phyloP scores from a whole-genome alignment of 2,329 filamentous ascomycete species.

The Aspergillus novofumigatus region DNA sequence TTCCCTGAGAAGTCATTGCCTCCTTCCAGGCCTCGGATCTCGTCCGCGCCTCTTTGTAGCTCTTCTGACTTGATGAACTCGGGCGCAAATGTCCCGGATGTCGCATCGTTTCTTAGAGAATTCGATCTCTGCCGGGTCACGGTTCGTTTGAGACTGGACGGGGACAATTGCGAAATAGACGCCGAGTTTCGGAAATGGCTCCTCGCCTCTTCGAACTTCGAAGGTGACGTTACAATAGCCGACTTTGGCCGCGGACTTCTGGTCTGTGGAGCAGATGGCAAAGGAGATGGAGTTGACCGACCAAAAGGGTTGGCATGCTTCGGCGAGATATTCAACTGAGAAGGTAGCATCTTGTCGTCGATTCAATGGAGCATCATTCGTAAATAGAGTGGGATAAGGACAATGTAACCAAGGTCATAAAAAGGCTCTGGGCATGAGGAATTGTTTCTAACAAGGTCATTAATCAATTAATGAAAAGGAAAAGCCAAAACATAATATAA shows the following conservation, averaged over 20 bases:
- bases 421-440: slow-evolving; percentile 4
- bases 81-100: slow-evolving; percentile 84
- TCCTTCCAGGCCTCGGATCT: slow-evolving; percentile 74
- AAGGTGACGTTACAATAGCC: slow-evolving; percentile 62
- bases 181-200: slow-evolving; percentile 68
- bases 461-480: not conserved
- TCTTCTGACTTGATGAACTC: slow-evolving; percentile 92
- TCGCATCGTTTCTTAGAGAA: slow-evolving; percentile 61
- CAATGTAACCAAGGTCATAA: not conserved
- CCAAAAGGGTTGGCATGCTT: slow-evolving; percentile 79
- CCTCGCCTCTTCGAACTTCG: slow-evolving; percentile 37
- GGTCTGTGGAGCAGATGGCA: slow-evolving; percentile 55
- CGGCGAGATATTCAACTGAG: slow-evolving; percentile 60
- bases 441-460: not conserved
- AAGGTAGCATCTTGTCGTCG: slow-evolving; percentile 46
- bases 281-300: slow-evolving; percentile 53
- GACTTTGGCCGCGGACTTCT: slow-evolving; percentile 63
- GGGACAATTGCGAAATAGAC: slow-evolving; percentile 51
- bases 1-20: slow-evolving; percentile 99
- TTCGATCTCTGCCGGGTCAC: slow-evolving; percentile 49
- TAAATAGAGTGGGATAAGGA: slow-evolving; percentile 1
- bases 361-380: slow-evolving; percentile 29
- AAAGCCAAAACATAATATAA: not conserved
- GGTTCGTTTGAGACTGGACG: slow-evolving; percentile 40
- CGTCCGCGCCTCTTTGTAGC: slow-evolving; percentile 54